Base-by-base conservation (phyloP, 2,329 filamentous ascomycete species). In the Colletotrichum falcatum region DNA sequence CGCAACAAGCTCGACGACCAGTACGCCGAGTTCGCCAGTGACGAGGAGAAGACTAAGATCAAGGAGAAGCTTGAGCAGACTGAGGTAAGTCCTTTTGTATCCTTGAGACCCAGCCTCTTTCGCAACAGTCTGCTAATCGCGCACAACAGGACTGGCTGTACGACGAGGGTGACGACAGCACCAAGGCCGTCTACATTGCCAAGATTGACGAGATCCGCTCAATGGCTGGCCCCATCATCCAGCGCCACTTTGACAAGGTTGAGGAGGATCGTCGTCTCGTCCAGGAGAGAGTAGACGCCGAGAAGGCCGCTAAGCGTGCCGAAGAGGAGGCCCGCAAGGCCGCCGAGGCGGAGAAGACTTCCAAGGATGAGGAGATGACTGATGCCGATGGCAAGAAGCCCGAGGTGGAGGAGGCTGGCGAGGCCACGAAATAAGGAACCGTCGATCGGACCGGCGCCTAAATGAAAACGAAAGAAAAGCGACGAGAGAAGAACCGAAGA, bases 151-250 rank as follows among this genome's bases (percentile, higher is more conserved):
- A 99, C 80, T 99, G 96, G 96, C 88, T 99, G 72, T 98, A 98
- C 82, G 95, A 98, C 65, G 96, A 98, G 66, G 96, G 96, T 71
- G 95, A 98, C 74, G 96, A 99, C 81, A 90, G 94, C 75, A 92
- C 92, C 78, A 98, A 98, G 88, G 94, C 93, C 65, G 89, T 96
- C 78, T 99, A 99, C 84, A 85, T 97, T 72, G 89, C 94, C 83
- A 99, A 98, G 90, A 91, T 96, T 82, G 96, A 98, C 73, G 96
- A 99, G 82, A 94, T 99, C 81, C 93, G 94, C 76, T 90, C 93
- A 75, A 88, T 97, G 77, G 93, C 94, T 56, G 96, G 95, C 20
- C 95, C 96, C 70, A 94, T 99, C 78, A 90, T 94, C 74, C 94
- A 97, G 86, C 93, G 95, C 75, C 94, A 97, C 88, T 95, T 95